Evolutionary conservation across 306 rosid species (phyloP), one percentile per base, ranked within the genome.

Genomic region (Cucumis hystrix): DNA sequence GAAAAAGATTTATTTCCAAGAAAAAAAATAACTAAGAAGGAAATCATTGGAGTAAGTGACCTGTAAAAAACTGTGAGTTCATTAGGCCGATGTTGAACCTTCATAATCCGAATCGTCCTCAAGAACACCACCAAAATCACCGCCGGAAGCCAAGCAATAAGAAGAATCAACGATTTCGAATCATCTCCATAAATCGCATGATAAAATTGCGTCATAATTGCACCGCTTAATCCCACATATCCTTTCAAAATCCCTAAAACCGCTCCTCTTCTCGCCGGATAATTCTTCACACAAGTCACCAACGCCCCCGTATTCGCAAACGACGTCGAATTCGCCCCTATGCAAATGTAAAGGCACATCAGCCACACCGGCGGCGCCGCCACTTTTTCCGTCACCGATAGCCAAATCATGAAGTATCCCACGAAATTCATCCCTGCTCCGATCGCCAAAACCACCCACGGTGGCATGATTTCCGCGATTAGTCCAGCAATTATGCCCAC

Each of bases 391-490:
- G 89, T 84, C 25, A 88, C 92, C 9, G 86, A 77, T 2, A 88
- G 64, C 92, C 89, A 88, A 0, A 88, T 86, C 92, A 86, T 88
- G 75, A 88, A 83, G 80, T 88, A 88, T 10, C 92, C 92, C 35
- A 86, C 72, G 63, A 88, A 88, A 72, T 86, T 88, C 49, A 88
- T 78, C 60, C 78, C 75, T 2, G 88, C 84, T 1, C 92, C 89
- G 28, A 83, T 74, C 49, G 80, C 16, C 35, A 88, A 51, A 16
- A 88, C 91, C 75, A 86, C 88, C 89, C 89, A 88, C 10, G 98
- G 98, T 0, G 97, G 97, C 0, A 96, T 86, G 4, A 92, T 62
- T 85, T 95, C 97, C 63, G 88, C 91, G 83, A 95, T 84, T 47
- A 95, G 86, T 16, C 97, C 97, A 0, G 96, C 81, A 33, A 89